These are phyloP conservation scores for Protea cynaroides DNA, from an alignment of 164 flowering plant species.

Conservation along the genomic window DNA sequence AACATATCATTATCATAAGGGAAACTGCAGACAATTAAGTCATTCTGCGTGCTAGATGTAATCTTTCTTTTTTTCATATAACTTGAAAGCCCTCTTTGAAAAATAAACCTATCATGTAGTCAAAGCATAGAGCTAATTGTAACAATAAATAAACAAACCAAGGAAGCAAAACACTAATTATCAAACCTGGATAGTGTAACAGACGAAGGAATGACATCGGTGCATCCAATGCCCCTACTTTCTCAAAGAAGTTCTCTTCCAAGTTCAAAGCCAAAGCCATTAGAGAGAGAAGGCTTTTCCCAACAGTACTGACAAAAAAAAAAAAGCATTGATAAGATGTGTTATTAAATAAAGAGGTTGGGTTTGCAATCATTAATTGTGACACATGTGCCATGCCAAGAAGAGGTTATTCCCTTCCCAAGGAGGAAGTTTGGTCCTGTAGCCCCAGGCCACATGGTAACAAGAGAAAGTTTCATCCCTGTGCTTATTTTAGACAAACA, in stretches of 20 bases:
- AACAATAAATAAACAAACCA: not conserved
- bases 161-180: slow-evolving; percentile 4
- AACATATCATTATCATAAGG: too few species aligned
- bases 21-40: too few species aligned
- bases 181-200: slow-evolving; percentile 76
- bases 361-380: too few species aligned
- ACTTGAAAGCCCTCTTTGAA: not conserved
- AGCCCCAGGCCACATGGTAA: too few species aligned
- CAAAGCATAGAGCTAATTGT: not conserved
- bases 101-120: too few species aligned
- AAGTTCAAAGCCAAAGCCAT: slow-evolving; percentile 65
- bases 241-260: slow-evolving; percentile 60
- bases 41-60: not conserved
- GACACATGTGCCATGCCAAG: too few species aligned
- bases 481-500: too few species aligned
- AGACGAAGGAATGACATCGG: slow-evolving; percentile 60
- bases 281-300: slow-evolving; percentile 39
- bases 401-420: too few species aligned
- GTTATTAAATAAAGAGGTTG: not conserved
- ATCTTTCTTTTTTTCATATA: not conserved
- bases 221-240: slow-evolving; percentile 47
- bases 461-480: too few species aligned
- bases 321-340: not conserved
- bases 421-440: too few species aligned
- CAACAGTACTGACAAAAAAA: slow-evolving; percentile 41